These are phyloP conservation scores for Podaxis sp. DNA, from an alignment of 768 basidiomycete genomes.

Conservation along the genomic window DNA sequence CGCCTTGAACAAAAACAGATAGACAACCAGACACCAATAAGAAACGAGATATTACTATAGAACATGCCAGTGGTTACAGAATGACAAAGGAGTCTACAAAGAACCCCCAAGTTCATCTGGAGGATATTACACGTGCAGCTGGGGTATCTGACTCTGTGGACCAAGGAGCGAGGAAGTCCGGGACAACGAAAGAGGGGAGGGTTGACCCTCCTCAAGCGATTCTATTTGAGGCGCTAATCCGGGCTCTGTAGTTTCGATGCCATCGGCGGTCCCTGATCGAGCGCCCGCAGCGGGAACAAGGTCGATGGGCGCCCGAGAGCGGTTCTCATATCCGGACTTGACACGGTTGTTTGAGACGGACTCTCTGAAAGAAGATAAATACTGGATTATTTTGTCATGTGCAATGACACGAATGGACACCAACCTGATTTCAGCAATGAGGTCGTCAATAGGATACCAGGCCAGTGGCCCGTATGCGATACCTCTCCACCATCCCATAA, in stretches of 20 bases:
- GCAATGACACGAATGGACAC: slow-evolving; percentile 19
- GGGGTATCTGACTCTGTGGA: slow-evolving; percentile 39
- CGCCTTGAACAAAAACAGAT: background rate
- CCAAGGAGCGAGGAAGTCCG: slow-evolving; percentile 28
- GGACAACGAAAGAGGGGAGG: slow-evolving; percentile 24
- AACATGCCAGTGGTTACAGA: slow-evolving; percentile 12
- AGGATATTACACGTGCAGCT: slow-evolving; percentile 33
- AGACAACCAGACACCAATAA: background rate
- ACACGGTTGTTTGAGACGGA: slow-evolving; percentile 80
- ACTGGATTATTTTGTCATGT: slow-evolving; percentile 3
- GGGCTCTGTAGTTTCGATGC: slow-evolving; percentile 56
- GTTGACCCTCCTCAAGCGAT: slow-evolving; percentile 39
- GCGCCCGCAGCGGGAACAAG: slow-evolving; percentile 70
- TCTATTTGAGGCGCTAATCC: slow-evolving; percentile 41
- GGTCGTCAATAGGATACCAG: slow-evolving; percentile 76
- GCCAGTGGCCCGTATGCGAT: slow-evolving; percentile 66
- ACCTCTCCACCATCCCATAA: slow-evolving; percentile 71
- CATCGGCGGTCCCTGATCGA: slow-evolving; percentile 61
- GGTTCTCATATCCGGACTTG: slow-evolving; percentile 70
- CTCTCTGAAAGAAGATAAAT: slow-evolving; percentile 47
- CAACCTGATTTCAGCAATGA: slow-evolving; percentile 81
- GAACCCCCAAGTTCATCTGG: background rate
- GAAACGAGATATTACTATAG: background rate
- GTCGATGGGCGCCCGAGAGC: slow-evolving; percentile 65
- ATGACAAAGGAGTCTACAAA: slow-evolving; percentile 8